These are phyloP conservation scores for Clitopilus passeckerianus DNA, from an alignment of 768 basidiomycete species.

Conservation along the genomic window DNA sequence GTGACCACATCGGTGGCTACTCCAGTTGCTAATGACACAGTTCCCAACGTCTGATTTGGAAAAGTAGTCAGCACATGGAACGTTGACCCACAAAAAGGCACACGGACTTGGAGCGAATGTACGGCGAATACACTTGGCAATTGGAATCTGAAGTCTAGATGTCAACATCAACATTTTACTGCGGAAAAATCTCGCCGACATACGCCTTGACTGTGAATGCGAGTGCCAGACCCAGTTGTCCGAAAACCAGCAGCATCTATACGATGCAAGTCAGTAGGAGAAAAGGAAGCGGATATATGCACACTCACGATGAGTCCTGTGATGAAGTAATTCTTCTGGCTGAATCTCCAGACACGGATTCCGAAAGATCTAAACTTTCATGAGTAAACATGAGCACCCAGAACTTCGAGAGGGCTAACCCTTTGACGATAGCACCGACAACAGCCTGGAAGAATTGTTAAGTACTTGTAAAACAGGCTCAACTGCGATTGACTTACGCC, in stretches of 20 bases:
- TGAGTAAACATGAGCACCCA: neutral
- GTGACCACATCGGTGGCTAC: constrained; percentile 57
- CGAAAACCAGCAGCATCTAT: constrained; percentile 42
- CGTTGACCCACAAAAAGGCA: neutral
- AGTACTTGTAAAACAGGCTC: neutral
- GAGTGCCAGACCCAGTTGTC: constrained; percentile 41
- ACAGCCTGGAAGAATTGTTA: constrained; percentile 33
- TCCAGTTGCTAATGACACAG: constrained; percentile 45
- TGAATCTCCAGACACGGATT: constrained; percentile 34
- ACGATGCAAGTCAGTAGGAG: constrained; percentile 2
- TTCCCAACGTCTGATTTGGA: constrained; percentile 39
- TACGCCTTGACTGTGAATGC: constrained; percentile 44
- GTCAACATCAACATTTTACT: neutral
- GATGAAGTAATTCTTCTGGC: constrained; percentile 47
- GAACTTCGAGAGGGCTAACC: constrained; percentile 16
- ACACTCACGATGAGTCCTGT: constrained; percentile 51
- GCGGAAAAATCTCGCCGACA: constrained; percentile 5
- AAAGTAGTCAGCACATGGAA: neutral
- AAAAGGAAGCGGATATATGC: neutral
- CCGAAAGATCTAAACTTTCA: neutral
- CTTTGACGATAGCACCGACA: constrained; percentile 56
- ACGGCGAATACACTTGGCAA: constrained; percentile 38
- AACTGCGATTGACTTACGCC: constrained; percentile 28
- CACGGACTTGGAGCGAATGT: constrained; percentile 37
- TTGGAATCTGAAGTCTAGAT: constrained; percentile 25